phyloP scores from a whole-genome alignment of 805 yeast species.

The Wickerhamomyces queroliae region DNA sequence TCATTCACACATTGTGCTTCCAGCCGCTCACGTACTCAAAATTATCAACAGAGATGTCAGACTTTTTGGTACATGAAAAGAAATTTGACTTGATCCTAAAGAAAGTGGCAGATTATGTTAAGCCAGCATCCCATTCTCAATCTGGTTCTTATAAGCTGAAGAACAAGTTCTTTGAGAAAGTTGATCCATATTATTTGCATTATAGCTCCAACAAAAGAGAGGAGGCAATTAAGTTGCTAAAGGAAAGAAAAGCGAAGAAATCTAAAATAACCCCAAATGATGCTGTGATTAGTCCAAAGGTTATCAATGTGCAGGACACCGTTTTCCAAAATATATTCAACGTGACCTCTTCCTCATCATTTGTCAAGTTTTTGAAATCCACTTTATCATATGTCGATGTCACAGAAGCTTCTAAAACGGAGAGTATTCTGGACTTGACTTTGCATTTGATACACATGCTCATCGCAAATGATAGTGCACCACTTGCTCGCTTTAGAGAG shows the following conservation, averaged over 20 bases:
- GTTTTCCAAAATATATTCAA: slow-evolving; percentile 40
- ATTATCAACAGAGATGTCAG: slow-evolving; percentile 65
- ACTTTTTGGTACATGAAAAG: slow-evolving; percentile 66
- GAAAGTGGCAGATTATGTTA: slow-evolving; percentile 52
- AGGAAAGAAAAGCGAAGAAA: slow-evolving; percentile 39
- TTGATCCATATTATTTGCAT: slow-evolving; percentile 83
- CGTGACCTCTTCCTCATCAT: slow-evolving; percentile 47
- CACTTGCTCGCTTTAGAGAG: slow-evolving; percentile 24
- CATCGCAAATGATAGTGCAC: slow-evolving; percentile 31
- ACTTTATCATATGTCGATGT: slow-evolving; percentile 34
- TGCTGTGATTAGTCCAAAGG: slow-evolving; percentile 52
- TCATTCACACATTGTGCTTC: slow-evolving; percentile 81
- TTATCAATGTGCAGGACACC: slow-evolving; percentile 28
- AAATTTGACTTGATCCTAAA: slow-evolving; percentile 59
- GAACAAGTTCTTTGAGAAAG: slow-evolving; percentile 39
- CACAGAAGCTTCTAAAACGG: slow-evolving; percentile 38
- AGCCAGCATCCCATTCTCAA: slow-evolving; percentile 54
- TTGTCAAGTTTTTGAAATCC: slow-evolving; percentile 46
- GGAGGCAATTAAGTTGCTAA: slow-evolving; percentile 66
- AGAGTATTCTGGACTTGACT: slow-evolving; percentile 49
- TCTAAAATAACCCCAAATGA: slow-evolving; percentile 35
- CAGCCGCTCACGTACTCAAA: slow-evolving; percentile 68
- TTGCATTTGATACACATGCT: slow-evolving; percentile 66
- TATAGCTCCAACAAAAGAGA: slow-evolving; percentile 75
- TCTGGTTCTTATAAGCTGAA: slow-evolving; percentile 66